Evolutionary conservation across 805 yeast genomes (phyloP).

Genomic region (Kodamaea leandrae): DNA sequence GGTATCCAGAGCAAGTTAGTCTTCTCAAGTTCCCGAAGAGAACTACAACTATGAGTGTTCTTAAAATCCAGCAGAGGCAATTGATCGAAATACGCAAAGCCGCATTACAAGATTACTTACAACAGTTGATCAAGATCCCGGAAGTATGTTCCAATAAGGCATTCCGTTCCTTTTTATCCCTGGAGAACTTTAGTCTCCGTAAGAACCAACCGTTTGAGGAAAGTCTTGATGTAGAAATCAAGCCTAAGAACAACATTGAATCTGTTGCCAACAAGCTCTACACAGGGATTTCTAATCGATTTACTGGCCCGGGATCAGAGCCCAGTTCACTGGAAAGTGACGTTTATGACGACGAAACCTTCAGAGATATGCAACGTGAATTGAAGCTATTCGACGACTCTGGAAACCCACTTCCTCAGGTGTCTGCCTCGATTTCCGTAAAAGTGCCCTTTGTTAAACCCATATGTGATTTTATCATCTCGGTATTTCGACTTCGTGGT

Average conservation of each 20-base stretch:
- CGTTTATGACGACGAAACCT: slow-evolving; percentile 25
- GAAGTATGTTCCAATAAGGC: slow-evolving; percentile 71
- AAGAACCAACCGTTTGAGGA: slow-evolving; percentile 29
- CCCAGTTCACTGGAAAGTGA: slow-evolving; percentile 5
- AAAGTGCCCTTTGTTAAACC: slow-evolving; percentile 61
- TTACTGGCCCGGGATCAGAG: slow-evolving; percentile 6
- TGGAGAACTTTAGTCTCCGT: slow-evolving; percentile 52
- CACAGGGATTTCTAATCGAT: slow-evolving; percentile 23
- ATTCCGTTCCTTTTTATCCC: slow-evolving; percentile 74
- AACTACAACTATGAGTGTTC: slow-evolving; percentile 46
- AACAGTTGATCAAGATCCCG: slow-evolving; percentile 54
- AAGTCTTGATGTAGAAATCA: slow-evolving; percentile 1
- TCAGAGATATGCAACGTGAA: slow-evolving; percentile 53
- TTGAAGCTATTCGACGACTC: slow-evolving; percentile 50
- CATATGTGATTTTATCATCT: slow-evolving; percentile 70
- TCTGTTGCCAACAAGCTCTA: slow-evolving; percentile 35
- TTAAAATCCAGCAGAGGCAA: slow-evolving; percentile 65
- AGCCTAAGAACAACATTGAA: slow-evolving; percentile 22
- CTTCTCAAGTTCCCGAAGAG: slow-evolving; percentile 57
- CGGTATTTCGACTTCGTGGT: slow-evolving; percentile 62
- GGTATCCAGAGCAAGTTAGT: slow-evolving; percentile 47
- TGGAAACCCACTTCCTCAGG: slow-evolving; percentile 7
- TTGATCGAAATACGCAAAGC: slow-evolving; percentile 62
- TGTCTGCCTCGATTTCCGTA: slow-evolving; percentile 25
- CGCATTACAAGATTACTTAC: slow-evolving; percentile 62